Conservation (phyloP, 345 rosid genomes). For the Linum trigynum region DNA sequence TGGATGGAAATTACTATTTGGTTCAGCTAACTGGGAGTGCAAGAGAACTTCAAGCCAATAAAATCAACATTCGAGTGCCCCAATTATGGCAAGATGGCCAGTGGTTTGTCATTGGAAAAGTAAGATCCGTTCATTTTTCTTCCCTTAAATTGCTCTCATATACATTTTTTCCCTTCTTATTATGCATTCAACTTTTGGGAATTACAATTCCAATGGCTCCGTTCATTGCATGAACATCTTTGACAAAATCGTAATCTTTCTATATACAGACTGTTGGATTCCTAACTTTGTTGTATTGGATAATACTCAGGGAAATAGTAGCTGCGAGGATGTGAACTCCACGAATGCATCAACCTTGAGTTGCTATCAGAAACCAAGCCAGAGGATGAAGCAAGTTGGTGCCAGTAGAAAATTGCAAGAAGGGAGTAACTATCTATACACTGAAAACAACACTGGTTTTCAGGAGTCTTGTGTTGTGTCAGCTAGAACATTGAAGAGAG, state of each 20-base stretch:
- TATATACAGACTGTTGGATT: no score
- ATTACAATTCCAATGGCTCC: conserved; percentile 1
- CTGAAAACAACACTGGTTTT: neutral
- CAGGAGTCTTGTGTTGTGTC: conserved; percentile 22
- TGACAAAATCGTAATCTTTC: no score
- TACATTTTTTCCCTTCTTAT: neutral
- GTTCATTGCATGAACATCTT: neutral
- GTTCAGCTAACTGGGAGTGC: conserved; percentile 11
- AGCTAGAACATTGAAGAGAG: conserved; percentile 33
- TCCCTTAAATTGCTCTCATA: neutral
- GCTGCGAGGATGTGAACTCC: conserved; percentile 18
- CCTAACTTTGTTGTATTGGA: conserved; percentile 6
- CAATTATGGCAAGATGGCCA: conserved; percentile 13
- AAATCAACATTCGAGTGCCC: conserved; percentile 6
- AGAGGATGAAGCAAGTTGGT: conserved; percentile 10
- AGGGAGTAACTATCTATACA: conserved; percentile 16
- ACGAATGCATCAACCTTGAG: conserved; percentile 16
- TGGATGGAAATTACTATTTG: neutral
- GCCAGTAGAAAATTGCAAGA: conserved; percentile 11
- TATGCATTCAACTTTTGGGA: neutral
- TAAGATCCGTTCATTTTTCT: neutral
- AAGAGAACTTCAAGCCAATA: conserved; percentile 3
- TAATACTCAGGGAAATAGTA: conserved; percentile 28
- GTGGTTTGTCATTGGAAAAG: conserved; percentile 16
- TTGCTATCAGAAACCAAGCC: conserved; percentile 14